Conservation (phyloP, 2,329 filamentous ascomycete species). For the Fusarium denticulatum region DNA sequence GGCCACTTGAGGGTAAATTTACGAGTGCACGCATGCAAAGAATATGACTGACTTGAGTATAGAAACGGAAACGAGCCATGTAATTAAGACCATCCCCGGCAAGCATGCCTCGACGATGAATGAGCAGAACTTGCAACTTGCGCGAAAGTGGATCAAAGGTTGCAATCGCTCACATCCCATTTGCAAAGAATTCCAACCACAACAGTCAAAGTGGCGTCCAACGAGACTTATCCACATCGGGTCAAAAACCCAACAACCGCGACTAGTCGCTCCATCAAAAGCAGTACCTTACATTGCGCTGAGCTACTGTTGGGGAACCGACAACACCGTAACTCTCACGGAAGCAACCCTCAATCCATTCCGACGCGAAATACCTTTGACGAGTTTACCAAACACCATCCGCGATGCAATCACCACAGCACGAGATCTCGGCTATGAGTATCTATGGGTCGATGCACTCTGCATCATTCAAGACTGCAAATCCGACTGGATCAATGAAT, state of each 20-base stretch:
- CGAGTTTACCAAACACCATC: not conserved
- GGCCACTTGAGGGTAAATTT: not conserved
- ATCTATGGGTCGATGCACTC: not conserved
- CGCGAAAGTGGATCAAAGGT: not conserved
- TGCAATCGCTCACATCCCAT: not conserved
- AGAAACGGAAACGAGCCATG: not conserved
- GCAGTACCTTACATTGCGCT: not conserved
- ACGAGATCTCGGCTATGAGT: not conserved
- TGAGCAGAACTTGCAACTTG: not conserved
- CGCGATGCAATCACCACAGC: not conserved
- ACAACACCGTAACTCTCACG: not conserved
- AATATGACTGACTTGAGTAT: rapidly evolving
- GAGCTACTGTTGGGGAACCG: constrained; percentile 1
- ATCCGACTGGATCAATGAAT: not conserved
- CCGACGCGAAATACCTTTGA: not conserved
- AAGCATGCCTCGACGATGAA: not conserved
- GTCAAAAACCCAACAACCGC: not conserved
- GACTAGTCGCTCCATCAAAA: not conserved
- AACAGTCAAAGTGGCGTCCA: not conserved
- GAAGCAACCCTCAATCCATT: not conserved
- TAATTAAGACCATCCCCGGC: rapidly evolving
- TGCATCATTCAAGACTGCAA: not conserved
- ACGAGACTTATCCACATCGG: not conserved
- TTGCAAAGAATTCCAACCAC: not conserved
- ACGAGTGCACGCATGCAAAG: rapidly evolving